Base-by-base conservation (phyloP, 352 stramenopile genomes). In the Phytophthora pistaciae region DNA sequence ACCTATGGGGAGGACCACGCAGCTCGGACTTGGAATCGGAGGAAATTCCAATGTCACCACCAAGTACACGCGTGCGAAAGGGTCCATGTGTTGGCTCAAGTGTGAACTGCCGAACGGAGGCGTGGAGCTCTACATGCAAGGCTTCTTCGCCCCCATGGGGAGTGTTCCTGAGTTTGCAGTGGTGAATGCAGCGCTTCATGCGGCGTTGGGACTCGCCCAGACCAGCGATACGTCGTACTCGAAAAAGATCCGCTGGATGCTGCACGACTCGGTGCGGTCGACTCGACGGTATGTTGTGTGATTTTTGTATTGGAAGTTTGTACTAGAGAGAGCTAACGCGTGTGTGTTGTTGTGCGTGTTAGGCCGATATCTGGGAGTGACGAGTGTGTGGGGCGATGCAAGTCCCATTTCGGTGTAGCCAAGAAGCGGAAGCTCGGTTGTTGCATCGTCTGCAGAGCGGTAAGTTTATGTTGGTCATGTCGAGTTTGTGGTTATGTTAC, bases 161-260 rank as follows among this genome's bases (percentile, higher is more conserved):
- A 78, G 67, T 20, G 52, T 77, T 5, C 77, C 70, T 7, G 73
- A 81, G 31, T 75, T 78, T 50, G 70, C 69, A 9, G 53, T 73
- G 16, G 67, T 79, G 23, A 70, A 73, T 8, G 61, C 68, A 25
- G 76, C 77, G 6, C 25, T 81, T 10, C 53, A 75, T 20, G 44
- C 63, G 2, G 78, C 68, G 7, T 56, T 74, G 53, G 53, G 73
- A 7, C 60, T 80, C 18, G 64, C 73, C 3, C 69, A 76, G 56
- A 85, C 72, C 4, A 83, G 78, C 27, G 78, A 85, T 38, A 74
- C 69, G 13, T 56, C 72, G 2, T 75, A 83, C 21, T 76, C 72
- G 11, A 85, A 85, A 66, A 85, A 85, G 27, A 75, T 85, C 31
- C 66, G 74, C 11, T 85, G 75, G 78, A 85, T 85, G 78, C 58